Evolutionary conservation across 2,329 filamentous ascomycete species (phyloP).

Genomic region (Aschersonia sp.): DNA sequence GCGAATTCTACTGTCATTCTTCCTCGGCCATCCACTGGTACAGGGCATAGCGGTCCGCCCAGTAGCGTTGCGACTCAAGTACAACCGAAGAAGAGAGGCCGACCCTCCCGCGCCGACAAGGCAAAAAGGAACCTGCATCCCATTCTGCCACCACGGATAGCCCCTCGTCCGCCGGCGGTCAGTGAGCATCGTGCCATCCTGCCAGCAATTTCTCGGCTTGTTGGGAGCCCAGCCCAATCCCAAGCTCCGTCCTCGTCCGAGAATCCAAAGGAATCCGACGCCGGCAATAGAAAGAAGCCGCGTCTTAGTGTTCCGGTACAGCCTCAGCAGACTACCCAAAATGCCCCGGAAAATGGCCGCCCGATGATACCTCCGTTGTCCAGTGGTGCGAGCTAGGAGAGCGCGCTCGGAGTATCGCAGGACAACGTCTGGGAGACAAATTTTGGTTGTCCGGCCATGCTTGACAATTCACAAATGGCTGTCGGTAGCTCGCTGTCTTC

Average conservation of each 20-base stretch:
- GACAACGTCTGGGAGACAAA: background rate
- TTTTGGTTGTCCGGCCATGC: background rate
- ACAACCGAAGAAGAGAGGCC: conserved; percentile 26
- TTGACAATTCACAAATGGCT: background rate
- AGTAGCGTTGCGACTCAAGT: background rate
- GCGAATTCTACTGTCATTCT: conserved; percentile 6
- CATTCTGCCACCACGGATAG: conserved; percentile 17
- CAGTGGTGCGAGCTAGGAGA: conserved; percentile 4
- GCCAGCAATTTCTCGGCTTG: conserved; percentile 3
- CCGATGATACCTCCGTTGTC: background rate
- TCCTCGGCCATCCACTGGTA: conserved; percentile 10
- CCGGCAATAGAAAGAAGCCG: conserved; percentile 1
- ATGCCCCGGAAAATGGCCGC: background rate
- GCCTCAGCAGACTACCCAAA: background rate
- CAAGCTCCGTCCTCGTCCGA: background rate
- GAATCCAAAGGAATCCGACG: background rate
- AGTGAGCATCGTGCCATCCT: conserved; percentile 5
- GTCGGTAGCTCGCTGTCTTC: background rate
- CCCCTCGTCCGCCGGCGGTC: conserved; percentile 12
- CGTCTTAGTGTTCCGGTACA: background rate
- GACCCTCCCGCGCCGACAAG: conserved; percentile 29
- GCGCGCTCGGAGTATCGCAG: conserved; percentile 1
- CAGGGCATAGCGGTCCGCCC: background rate
- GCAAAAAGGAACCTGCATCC: conserved; percentile 16
- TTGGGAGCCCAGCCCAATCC: background rate